Percentiles rank a stretch among this genome's conserved stretches.
Evolutionary conservation across 768 basidiomycete genomes (phyloP).

Genomic region (Russula vinacea): DNA sequence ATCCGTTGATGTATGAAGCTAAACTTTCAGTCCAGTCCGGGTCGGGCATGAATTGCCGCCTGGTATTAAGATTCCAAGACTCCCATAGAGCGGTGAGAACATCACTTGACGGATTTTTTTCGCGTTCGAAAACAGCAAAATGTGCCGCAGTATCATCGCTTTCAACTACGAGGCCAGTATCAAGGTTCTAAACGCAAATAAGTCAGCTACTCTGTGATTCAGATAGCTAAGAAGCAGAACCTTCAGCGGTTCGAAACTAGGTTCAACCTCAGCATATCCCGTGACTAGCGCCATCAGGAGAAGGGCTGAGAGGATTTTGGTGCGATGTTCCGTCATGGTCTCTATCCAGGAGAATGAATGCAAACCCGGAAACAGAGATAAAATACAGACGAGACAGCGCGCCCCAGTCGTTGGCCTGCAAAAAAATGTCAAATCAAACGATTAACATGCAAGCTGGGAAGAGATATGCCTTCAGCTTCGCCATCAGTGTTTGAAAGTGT

Average conservation of each 20-base stretch:
- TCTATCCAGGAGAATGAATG: slow-evolving; percentile 35
- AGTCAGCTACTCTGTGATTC: background rate
- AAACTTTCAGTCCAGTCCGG: slow-evolving; percentile 43
- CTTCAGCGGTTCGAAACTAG: slow-evolving; percentile 50
- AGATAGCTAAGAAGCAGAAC: slow-evolving; percentile 33
- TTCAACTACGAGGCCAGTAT: slow-evolving; percentile 46
- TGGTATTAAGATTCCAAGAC: slow-evolving; percentile 36
- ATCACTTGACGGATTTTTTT: slow-evolving; percentile 24
- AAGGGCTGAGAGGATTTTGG: slow-evolving; percentile 37
- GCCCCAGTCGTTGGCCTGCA: slow-evolving; percentile 66
- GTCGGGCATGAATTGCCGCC: slow-evolving; percentile 42
- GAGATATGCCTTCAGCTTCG: slow-evolving; percentile 53
- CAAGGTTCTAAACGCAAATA: slow-evolving; percentile 45
- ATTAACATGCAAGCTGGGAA: background rate
- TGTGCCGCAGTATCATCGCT: slow-evolving; percentile 38
- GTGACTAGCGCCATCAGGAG: slow-evolving; percentile 49
- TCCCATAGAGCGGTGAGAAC: slow-evolving; percentile 31
- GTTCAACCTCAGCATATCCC: slow-evolving; percentile 47
- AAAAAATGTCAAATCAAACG: background rate
- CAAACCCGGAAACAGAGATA: background rate
- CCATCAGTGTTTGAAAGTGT: slow-evolving; percentile 63
- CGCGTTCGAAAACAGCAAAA: slow-evolving; percentile 37
- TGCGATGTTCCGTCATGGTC: slow-evolving; percentile 49
- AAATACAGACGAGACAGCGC: slow-evolving; percentile 53
- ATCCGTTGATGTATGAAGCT: slow-evolving; percentile 38